Evolutionary conservation across 306 rosid genomes (phyloP).

Genomic region (Clitoria ternatea): DNA sequence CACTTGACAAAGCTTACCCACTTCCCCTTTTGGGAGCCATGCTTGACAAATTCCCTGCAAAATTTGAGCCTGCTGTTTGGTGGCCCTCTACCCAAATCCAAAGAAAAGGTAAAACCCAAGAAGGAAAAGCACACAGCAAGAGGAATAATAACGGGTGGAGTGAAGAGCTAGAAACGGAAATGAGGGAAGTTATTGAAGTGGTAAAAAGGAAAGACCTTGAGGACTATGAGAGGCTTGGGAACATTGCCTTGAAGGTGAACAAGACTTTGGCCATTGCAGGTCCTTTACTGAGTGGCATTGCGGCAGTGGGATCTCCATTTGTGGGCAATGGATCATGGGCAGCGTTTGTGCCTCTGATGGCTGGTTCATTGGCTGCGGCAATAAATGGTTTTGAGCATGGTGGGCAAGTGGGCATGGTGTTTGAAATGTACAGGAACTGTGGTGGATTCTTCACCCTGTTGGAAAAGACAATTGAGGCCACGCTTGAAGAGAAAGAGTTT

Average conservation of each 20-base stretch:
- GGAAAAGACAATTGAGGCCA: conserved; percentile 36
- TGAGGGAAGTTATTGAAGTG: conserved; percentile 40
- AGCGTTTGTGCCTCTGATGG: conserved; percentile 29
- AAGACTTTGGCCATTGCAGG: conserved; percentile 52
- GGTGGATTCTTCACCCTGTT: conserved; percentile 46
- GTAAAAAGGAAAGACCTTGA: conserved; percentile 46
- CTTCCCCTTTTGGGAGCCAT: conserved; percentile 42
- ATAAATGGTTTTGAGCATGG: conserved; percentile 52
- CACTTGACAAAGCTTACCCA: neutral
- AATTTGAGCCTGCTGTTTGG: conserved; percentile 57
- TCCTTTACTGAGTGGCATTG: conserved; percentile 51
- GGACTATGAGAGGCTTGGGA: conserved; percentile 64
- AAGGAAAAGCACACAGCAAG: neutral
- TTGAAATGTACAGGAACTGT: conserved; percentile 60
- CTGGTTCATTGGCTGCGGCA: conserved; percentile 43
- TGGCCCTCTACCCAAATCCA: conserved; percentile 37
- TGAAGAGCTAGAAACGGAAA: conserved; percentile 35
- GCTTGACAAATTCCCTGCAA: conserved; percentile 54
- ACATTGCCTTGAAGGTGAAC: conserved; percentile 43
- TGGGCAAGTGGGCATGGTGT: conserved; percentile 61
- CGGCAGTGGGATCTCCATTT: conserved; percentile 44
- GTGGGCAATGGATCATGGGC: conserved; percentile 26
- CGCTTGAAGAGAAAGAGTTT: conserved; percentile 45
- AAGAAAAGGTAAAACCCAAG: neutral
- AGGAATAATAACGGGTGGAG: conserved; percentile 39